A percentile compares a stretch with the other conserved stretches of the same genome.
phyloP scores from a whole-genome alignment of 805 yeast species.

The Cyberlindnera bimundalis region DNA sequence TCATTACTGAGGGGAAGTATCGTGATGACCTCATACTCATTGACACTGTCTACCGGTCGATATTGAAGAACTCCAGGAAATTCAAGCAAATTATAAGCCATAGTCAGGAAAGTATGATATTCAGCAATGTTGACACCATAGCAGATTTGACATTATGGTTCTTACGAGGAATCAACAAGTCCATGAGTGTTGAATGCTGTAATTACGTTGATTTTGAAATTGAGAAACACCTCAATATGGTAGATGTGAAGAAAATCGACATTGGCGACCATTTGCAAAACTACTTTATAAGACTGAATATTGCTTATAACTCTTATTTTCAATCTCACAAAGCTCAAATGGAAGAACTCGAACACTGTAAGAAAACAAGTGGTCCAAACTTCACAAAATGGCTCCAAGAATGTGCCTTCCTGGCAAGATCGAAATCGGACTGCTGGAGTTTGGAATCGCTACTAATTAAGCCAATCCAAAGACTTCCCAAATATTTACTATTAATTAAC shows the following conservation, averaged over 20 bases:
- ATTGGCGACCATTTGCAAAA: constrained; percentile 31
- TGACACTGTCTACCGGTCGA: constrained; percentile 32
- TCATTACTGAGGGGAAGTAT: constrained; percentile 35
- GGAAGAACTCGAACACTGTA: constrained; percentile 25
- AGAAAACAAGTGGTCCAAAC: no score
- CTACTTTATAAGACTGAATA: constrained; percentile 31
- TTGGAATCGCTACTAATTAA: constrained; percentile 31
- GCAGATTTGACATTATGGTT: constrained; percentile 35
- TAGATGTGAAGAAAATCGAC: constrained; percentile 19
- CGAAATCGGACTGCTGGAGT: constrained; percentile 25
- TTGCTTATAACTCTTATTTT: constrained; percentile 34
- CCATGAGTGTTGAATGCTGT: neutral
- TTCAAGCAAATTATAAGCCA: constrained; percentile 31
- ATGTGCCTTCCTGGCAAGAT: constrained; percentile 28
- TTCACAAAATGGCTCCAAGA: no score
- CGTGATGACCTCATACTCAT: constrained; percentile 29
- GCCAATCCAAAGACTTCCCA: constrained; percentile 32
- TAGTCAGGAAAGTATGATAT: constrained; percentile 36
- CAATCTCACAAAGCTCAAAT: constrained; percentile 31
- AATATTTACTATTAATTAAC: constrained; percentile 22
- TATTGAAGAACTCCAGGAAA: constrained; percentile 29
- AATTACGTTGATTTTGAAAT: constrained; percentile 8
- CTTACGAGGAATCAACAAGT: constrained; percentile 18
- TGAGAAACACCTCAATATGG: constrained; percentile 11
- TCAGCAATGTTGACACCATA: constrained; percentile 42